phyloP scores from a whole-genome alignment of 2,329 filamentous ascomycete species.

The Aspergillus novofumigatus region DNA sequence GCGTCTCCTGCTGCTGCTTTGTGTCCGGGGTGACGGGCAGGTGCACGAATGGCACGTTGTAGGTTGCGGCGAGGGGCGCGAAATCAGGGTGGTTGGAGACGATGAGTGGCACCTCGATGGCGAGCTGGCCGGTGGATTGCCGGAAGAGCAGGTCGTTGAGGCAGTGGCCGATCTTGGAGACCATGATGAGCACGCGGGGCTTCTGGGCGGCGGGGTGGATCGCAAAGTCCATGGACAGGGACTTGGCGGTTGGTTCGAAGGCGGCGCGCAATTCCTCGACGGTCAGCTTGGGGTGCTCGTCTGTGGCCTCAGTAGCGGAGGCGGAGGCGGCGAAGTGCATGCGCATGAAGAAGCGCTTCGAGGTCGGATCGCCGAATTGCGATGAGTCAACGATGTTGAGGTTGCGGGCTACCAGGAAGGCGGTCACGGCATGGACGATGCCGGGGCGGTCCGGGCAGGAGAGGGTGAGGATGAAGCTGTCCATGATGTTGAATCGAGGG shows the following conservation, averaged over 20 bases:
- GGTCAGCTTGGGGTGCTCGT: constrained; percentile 20
- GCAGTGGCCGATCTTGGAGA: constrained; percentile 83
- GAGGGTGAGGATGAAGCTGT: constrained; percentile 71
- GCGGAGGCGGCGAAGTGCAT: constrained; percentile 67
- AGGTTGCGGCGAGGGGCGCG: constrained; percentile 62
- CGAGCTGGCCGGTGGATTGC: constrained; percentile 67
- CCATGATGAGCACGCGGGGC: constrained; percentile 78
- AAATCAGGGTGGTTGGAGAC: constrained; percentile 81
- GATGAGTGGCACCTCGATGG: constrained; percentile 71
- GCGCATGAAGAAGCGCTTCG: constrained; percentile 80
- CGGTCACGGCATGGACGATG: constrained; percentile 80
- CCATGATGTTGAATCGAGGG: constrained; percentile 20
- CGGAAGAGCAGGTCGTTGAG: constrained; percentile 81
- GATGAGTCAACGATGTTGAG: constrained; percentile 81
- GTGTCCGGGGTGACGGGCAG: constrained; percentile 75
- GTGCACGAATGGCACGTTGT: constrained; percentile 75
- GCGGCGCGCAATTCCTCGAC: constrained; percentile 52
- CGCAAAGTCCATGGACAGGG: constrained; percentile 67
- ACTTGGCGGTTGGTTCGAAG: constrained; percentile 58
- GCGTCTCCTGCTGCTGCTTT: constrained; percentile 67
- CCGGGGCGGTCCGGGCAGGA: constrained; percentile 81
- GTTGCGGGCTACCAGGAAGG: constrained; percentile 66
- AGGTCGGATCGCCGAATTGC: constrained; percentile 74
- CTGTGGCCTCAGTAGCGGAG: constrained; percentile 3
- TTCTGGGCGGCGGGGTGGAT: constrained; percentile 66